Base-by-base conservation (phyloP, 768 basidiomycete genomes). In the Psilocybe sp. region DNA sequence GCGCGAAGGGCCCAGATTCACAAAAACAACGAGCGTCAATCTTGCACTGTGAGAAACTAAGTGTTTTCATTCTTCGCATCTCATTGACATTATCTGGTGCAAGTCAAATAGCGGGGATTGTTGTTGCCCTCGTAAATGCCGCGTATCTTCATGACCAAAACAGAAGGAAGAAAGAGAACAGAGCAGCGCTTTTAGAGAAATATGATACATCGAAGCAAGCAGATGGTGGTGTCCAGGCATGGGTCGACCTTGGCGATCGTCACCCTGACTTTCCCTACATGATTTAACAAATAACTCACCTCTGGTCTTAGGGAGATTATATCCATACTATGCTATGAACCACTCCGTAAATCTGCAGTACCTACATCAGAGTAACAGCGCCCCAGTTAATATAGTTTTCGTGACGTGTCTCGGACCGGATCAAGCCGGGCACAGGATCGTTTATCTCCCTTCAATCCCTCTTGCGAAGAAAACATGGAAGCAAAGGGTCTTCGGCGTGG, bases 181-280 rank as follows among this genome's bases (percentile, higher is more conserved):
- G 69, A 5, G 57, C 59, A 7, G 54, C 69, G 42, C 52, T 69
- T 3, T 58, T 72, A 14, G 62, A 53, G 14, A 62, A 64, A 7
- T 70, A 70, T 47, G 51, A 47, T 18, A 49, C 56, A 9, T 60
- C 67, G 9, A 58, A 67, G 42, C 60, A 63, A 28, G 46, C 54
- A 2, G 64, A 66, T 43, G 67, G 63, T 15, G 62, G 57, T 23
- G 44, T 59, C 31, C 50, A 55, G 19, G 67, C 69, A 4, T 72
- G 69, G 70, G 53, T 64, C 18, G 70, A 67, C 41, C 53, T 72
- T 18, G 70, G 70, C 14, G 70, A 72, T 53, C 57, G 56, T 9
- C 69, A 72, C 54, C 70, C 70, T 7, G 69, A 72, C 55, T 70
- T 69, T 57, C 51, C 49, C 10, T 72, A 70, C 43, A 59, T 58